phyloP scores from a whole-genome alignment of 2,329 filamentous ascomycete genomes.

The Stagonosporopsis rhizophila region DNA sequence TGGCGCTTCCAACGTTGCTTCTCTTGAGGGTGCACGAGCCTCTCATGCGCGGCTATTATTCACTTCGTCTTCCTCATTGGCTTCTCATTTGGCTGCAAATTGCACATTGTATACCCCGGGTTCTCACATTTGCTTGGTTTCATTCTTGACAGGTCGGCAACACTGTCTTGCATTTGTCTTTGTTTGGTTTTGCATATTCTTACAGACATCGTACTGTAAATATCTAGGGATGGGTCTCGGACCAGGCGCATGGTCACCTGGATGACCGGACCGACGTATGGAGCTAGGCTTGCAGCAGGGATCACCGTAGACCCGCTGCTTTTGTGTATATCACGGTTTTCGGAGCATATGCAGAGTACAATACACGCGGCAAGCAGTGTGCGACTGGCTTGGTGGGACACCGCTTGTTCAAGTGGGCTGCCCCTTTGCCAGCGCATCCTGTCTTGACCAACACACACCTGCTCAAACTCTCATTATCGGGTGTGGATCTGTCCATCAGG shows the following conservation, averaged over 20 bases:
- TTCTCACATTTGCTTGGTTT: constrained; percentile 19
- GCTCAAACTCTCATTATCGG: not conserved
- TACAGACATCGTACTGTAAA: constrained; percentile 11
- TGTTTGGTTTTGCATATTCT: constrained; percentile 4
- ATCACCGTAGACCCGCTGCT: constrained; percentile 12
- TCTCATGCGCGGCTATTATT: constrained; percentile 9
- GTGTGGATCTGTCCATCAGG: not conserved
- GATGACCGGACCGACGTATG: constrained; percentile 5
- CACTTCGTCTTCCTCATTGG: constrained; percentile 14
- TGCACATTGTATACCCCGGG: constrained; percentile 33
- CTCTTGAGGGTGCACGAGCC: constrained; percentile 9
- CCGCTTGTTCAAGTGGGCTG: constrained; percentile 3
- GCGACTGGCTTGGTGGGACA: not conserved
- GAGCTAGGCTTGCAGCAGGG: constrained; percentile 19
- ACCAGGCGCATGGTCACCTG: constrained; percentile 13
- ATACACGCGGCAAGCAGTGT: constrained; percentile 8
- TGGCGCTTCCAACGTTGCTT: constrained; percentile 1
- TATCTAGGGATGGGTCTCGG: constrained; percentile 14
- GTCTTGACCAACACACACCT: constrained; percentile 2
- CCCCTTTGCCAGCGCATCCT: constrained; percentile 14
- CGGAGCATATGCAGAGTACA: constrained; percentile 11
- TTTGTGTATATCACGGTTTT: constrained; percentile 22
- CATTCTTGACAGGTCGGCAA: constrained; percentile 1
- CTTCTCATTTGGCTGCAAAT: constrained; percentile 28
- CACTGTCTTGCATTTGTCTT: constrained; percentile 10